Base-by-base conservation (phyloP, 257 asterid genomes). In the Ocimum tenuiflorum region DNA sequence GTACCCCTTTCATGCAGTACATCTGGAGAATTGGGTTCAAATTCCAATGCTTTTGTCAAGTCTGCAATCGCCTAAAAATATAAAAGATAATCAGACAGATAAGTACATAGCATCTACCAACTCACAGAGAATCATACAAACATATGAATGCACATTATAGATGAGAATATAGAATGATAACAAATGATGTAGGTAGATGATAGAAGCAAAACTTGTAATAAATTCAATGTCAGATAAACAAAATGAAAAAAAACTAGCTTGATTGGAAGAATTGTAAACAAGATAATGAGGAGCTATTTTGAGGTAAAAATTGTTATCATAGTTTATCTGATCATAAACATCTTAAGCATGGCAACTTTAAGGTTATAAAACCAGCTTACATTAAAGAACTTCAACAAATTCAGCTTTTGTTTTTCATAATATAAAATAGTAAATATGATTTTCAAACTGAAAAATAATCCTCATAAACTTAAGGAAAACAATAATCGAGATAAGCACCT, bases 1-100 rank as follows among this genome's bases (percentile, higher is more conserved):
- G 41, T 79, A 94, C 99, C 99, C 75, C 97, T 86, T 81, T 94
- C 99, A 78, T 94, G 99, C 77, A 90, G 79, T 70, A 94, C 73
- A 70, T 90, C 99, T 14, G 84, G 79, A 6, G 90, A 78, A 67
- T 86, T 76, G 66, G 94, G 86, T 76, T 90, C 99, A 70, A 86
- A 86, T 71, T 90, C 96, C 82, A 94, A 77, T 50, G 97, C 96
- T 82, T 89, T 91, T 18, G 96, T 88, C 88, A 94, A 76, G 83
- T 94, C 99, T 29, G 86, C 74, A 77, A 94, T 88, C 74, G 97
- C 99, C 99, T 94, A 91, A 62, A 55, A 31, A 31, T 31, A 72
- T 63, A 51, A 54, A 59, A 70, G 66, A 68, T 39, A 42, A 48
- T 75, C 33, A 65, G 63, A 54, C 49, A 65, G 38, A 67, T 27